Conservation (phyloP, 495 filamentous ascomycete species). For the Podospora bellae-mahoneyi region DNA sequence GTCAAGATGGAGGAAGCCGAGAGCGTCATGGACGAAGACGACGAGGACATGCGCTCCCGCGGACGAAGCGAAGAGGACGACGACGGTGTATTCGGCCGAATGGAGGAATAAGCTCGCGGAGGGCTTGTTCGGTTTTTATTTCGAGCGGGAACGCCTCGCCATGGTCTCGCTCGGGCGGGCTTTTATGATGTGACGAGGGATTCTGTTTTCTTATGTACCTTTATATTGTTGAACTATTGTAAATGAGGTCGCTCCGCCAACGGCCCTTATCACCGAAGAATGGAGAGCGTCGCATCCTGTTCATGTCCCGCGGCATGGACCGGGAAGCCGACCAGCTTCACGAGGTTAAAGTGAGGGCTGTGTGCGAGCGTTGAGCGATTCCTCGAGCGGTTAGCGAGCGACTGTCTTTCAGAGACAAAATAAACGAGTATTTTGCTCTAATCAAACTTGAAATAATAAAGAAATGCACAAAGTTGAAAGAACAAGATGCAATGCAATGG, state of each 20-base stretch:
- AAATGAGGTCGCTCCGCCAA: conserved; percentile 54
- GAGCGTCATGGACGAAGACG: conserved; percentile 72
- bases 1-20: conserved; percentile 69
- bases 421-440: conserved; percentile 1
- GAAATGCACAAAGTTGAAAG: background rate
- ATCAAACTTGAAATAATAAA: background rate
- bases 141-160: background rate
- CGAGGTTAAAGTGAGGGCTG: conserved; percentile 61
- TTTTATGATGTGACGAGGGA: conserved; percentile 32
- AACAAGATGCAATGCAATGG: background rate
- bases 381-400: conserved; percentile 33
- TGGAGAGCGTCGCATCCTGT: conserved; percentile 34
- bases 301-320: background rate
- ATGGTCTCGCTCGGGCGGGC: background rate
- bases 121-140: conserved; percentile 1
- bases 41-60: conserved; percentile 61
- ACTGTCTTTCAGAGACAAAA: conserved; percentile 13
- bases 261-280: conserved; percentile 58
- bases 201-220: conserved; percentile 44
- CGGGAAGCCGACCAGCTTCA: conserved; percentile 38
- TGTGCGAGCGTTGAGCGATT: conserved; percentile 57
- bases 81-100: conserved; percentile 89
- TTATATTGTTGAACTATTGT: conserved; percentile 41
- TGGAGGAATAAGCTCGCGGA: conserved; percentile 69
- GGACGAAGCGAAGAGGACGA: conserved; percentile 82